Percentiles rank a stretch among this genome's conserved stretches.
phyloP scores from a whole-genome alignment of 2,329 filamentous ascomycete species.

The Fusarium tjaetaba region DNA sequence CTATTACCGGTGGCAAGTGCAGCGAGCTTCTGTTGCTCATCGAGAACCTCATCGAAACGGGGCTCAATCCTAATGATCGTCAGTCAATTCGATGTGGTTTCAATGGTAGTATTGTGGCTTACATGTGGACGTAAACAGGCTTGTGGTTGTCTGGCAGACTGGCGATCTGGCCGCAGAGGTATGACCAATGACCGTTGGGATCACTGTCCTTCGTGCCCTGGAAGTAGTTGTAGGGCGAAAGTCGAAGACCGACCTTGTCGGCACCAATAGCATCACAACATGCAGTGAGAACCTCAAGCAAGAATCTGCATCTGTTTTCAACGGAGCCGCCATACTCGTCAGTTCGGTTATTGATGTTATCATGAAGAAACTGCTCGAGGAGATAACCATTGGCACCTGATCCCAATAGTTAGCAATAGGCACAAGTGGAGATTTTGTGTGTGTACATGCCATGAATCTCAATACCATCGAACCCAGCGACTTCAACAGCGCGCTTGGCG shows the following conservation, averaged over 20 bases:
- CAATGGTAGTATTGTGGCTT: not conserved
- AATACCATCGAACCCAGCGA: slow-evolving; percentile 1
- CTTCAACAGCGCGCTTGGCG: slow-evolving; percentile 57
- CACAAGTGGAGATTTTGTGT: too few relatives aligned
- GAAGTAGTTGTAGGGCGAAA: slow-evolving; percentile 48
- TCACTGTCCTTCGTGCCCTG: slow-evolving; percentile 45
- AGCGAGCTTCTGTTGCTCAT: slow-evolving; percentile 55
- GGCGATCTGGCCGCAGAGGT: slow-evolving; percentile 49
- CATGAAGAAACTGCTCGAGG: not conserved
- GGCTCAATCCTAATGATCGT: slow-evolving; percentile 52
- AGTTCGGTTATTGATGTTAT: slow-evolving; percentile 31
- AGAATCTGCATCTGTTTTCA: slow-evolving; percentile 36
- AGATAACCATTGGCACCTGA: not conserved
- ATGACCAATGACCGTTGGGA: slow-evolving; percentile 50
- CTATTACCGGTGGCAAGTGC: slow-evolving; percentile 44
- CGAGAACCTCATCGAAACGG: slow-evolving; percentile 57
- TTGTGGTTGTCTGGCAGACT: slow-evolving; percentile 38
- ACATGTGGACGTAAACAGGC: slow-evolving; percentile 4
- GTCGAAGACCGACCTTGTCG: slow-evolving; percentile 35
- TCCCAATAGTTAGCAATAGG: not conserved
- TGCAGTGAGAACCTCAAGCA: slow-evolving; percentile 29
- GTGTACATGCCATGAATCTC: not conserved
- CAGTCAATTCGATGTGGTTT: not conserved
- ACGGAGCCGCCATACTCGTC: slow-evolving; percentile 35
- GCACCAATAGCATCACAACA: slow-evolving; percentile 27